Evolutionary conservation across 176 grass and related monocot species (phyloP), one percentile per base, ranked within the genome.

Genomic region (Oryza rufipogon): DNA sequence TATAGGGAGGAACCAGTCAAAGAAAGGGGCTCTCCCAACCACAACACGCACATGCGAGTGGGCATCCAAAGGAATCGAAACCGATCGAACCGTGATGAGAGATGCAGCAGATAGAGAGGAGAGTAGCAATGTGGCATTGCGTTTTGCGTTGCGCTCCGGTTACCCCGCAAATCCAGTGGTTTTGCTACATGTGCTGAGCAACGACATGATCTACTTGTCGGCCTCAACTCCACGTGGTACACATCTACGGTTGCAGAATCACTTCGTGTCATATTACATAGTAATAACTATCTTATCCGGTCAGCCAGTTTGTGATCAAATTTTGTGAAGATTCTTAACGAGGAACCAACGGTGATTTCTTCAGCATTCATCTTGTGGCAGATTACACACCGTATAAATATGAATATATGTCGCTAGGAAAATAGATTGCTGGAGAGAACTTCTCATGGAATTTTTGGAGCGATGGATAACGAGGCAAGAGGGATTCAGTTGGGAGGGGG

Each of bases 21-120:
- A 79, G 48, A 83, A 87, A 83, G 70, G 48, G 74, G 28, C 67
- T 46, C 67, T 46, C 67, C 13, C 82, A 85, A 85, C 87, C 71
- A 10, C 70, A 85, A 32, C 70, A 32, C 70, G 77, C 77, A 89
- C 83, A 89, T 85, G 77, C 81, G 20, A 73, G 56, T 64, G 52
- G 52, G 38, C 33, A 25, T 85, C 75, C 49, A 78, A 71, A 76
- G 73, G 38, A 16, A 44, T 58, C 54, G 19, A 20, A 20, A 58
- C 8, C 5, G 6, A 20, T 56, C 16, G 52, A 19, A 22, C 20
- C 10, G 58, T 61, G 34, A 32, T 32, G 36, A 12, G 67, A 85
- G 34, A 36, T 36, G 34, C 33, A 28, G 28, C 28, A 20, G 19
- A 39, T 39, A 7, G 25, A 7, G 25, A 42, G 25, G 30, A 32